Conservation (phyloP, 305 asterid genomes). For the Solanum hybrid region DNA sequence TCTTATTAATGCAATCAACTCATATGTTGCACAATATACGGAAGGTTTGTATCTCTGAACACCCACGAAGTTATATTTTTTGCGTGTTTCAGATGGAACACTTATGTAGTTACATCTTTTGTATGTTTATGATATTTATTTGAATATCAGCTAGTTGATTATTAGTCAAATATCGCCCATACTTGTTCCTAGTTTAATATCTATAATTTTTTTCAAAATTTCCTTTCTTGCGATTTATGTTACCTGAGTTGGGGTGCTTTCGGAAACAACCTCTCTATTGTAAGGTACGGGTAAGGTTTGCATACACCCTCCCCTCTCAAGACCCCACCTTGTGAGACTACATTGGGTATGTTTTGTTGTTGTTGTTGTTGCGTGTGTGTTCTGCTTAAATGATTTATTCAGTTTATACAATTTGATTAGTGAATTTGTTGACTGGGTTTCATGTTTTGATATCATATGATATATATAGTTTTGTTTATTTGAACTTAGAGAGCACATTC, state of each 20-base stretch:
- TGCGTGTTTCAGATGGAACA: not conserved
- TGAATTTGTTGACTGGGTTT: not conserved
- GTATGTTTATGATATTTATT: not conserved
- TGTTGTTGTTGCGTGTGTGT: no score
- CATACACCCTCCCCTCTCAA: no score
- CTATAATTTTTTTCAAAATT: not conserved
- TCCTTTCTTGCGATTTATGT: not conserved
- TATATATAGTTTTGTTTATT: no score
- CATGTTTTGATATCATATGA: not conserved
- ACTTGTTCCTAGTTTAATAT: not conserved
- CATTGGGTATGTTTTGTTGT: no score
- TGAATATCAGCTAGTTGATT: not conserved
- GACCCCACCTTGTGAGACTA: no score
- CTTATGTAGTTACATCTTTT: not conserved
- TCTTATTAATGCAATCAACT: constrained; percentile 44
- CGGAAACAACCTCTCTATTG: no score
- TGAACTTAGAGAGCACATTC: no score
- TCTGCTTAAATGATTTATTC: no score
- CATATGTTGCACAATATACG: constrained; percentile 20
- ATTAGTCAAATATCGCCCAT: not conserved
- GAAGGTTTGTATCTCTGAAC: constrained; percentile 13
- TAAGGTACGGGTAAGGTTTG: no score
- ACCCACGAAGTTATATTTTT: not conserved
- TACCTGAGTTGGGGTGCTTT: not conserved
- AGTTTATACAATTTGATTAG: no score